Evolutionary conservation across 495 filamentous ascomycete genomes (phyloP).

Genomic region (Sphaerosporella brunnea): DNA sequence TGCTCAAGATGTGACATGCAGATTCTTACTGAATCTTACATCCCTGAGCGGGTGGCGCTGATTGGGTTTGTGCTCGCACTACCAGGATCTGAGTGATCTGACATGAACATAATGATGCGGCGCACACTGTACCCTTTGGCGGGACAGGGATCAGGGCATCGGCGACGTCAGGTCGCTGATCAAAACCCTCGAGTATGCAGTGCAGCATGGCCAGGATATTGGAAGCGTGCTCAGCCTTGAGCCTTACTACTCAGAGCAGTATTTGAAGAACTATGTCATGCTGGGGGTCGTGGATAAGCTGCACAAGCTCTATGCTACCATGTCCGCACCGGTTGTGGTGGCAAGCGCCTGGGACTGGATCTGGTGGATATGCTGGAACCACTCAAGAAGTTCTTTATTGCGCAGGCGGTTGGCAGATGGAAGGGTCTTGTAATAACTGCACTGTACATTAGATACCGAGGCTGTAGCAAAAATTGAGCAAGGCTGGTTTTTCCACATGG

Average conservation of each 20-base stretch:
- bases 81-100: no score
- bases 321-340: slow-evolving; percentile 51
- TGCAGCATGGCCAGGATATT: slow-evolving; percentile 70
- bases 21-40: slow-evolving; percentile 86
- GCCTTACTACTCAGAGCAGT: slow-evolving; percentile 59
- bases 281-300: slow-evolving; percentile 83
- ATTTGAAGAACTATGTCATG: slow-evolving; percentile 64
- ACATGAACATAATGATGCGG: slow-evolving; percentile 54
- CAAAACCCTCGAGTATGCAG: slow-evolving; percentile 54
- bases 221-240: slow-evolving; percentile 55
- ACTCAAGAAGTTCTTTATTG: slow-evolving; percentile 77
- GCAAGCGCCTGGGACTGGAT: slow-evolving; percentile 53
- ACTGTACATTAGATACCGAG: no score
- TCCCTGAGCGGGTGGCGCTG: slow-evolving; percentile 68
- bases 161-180: slow-evolving; percentile 66
- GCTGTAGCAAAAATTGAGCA: no score
- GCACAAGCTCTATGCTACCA: slow-evolving; percentile 74
- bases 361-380: slow-evolving; percentile 58
- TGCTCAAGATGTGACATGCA: slow-evolving; percentile 75
- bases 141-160: slow-evolving; percentile 86
- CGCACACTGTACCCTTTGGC: slow-evolving; percentile 89
- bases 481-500: no score
- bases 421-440: no score
- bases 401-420: slow-evolving; percentile 53
- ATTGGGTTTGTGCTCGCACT: slow-evolving; percentile 40